These are phyloP conservation scores for Halteria grandinella DNA, from an alignment of 73 alveolate genomes.

Conservation along the genomic window DNA sequence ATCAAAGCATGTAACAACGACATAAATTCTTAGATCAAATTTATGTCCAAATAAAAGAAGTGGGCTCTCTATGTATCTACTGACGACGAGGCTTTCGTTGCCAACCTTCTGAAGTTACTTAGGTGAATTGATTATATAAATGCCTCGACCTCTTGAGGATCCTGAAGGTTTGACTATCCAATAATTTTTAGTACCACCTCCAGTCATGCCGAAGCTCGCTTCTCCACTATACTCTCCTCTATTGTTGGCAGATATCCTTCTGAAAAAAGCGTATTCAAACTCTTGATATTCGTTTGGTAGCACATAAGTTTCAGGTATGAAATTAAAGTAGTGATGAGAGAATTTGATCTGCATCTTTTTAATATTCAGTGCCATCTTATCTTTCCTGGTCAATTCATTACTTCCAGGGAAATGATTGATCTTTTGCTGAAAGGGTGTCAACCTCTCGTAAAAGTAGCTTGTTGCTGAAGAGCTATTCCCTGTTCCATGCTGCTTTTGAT, in stretches of 20 bases:
- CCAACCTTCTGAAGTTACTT: conserved; percentile 61
- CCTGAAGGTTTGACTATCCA: conserved; percentile 94
- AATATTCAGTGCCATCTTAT: conserved; percentile 72
- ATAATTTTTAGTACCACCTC: conserved; percentile 5
- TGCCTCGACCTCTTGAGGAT: conserved; percentile 92
- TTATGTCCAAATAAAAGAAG: conserved; percentile 86
- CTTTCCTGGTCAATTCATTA: conserved; percentile 84
- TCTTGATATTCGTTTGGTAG: conserved; percentile 77
- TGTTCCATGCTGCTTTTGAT: no score
- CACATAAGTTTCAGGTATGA: conserved; percentile 86
- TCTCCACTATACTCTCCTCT: conserved; percentile 8
- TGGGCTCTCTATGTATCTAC: conserved; percentile 90
- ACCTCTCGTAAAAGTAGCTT: conserved; percentile 79
- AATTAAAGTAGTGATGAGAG: conserved; percentile 65
- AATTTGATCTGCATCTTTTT: conserved; percentile 72
- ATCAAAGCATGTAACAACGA: conserved; percentile 84
- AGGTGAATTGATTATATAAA: conserved; percentile 73
- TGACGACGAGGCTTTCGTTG: conserved; percentile 71
- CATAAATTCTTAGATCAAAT: conserved; percentile 95
- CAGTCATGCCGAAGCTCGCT: background rate
- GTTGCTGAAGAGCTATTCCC: no score
- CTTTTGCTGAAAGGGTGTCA: conserved; percentile 75
- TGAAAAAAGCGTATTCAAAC: conserved; percentile 27
- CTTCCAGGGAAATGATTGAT: conserved; percentile 89
- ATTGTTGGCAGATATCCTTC: background rate